Base-by-base conservation (phyloP, 1,284 basidiomycete species). In the Phellinidium pouzarii region DNA sequence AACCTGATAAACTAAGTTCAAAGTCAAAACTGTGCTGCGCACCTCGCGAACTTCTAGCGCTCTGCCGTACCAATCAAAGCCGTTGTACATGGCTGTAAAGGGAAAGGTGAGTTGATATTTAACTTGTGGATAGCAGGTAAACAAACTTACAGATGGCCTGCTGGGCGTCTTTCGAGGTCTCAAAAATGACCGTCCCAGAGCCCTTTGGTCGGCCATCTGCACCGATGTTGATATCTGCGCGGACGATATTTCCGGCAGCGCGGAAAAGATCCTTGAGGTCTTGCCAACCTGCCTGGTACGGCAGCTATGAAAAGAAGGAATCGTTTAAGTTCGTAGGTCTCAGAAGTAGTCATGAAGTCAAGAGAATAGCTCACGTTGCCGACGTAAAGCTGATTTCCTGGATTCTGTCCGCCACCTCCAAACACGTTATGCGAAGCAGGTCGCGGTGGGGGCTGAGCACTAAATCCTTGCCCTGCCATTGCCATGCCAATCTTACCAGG, bases 211-310 rank as follows among this genome's bases (percentile, higher is more conserved):
- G 80, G 14, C 95, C 95, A 69, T 98, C 94, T 17, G 84, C 82
- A 55, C 84, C 87, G 61, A 94, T 88, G 62, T 94, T 93, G 62
- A 97, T 88, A 66, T 99, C 94, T 52, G 95, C 93, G 37, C 94
- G 83, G 56, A 96, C 82, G 61, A 97, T 93, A 64, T 90, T 91
- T 23, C 95, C 94, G 37, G 94, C 91, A 27, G 89, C 82, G 52
- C 94, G 84, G 83, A 98, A 97, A 27, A 98, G 74, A 67, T 98
- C 94, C 68, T 98, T 99, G 55, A 99, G 76, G 66, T 99, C 95
- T 68, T 99, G 95, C 95, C 95, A 99, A 37, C 92, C 92, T 27
- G 93, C 93, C 69, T 94, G 91, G 64, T 91, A 91, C 0, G 94
- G 95, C 20, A 97, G 70, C 93, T 96, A 61, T 59, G 20, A 55